These are phyloP conservation scores for Fagus crenata DNA, from an alignment of 306 rosid species.

Conservation along the genomic window DNA sequence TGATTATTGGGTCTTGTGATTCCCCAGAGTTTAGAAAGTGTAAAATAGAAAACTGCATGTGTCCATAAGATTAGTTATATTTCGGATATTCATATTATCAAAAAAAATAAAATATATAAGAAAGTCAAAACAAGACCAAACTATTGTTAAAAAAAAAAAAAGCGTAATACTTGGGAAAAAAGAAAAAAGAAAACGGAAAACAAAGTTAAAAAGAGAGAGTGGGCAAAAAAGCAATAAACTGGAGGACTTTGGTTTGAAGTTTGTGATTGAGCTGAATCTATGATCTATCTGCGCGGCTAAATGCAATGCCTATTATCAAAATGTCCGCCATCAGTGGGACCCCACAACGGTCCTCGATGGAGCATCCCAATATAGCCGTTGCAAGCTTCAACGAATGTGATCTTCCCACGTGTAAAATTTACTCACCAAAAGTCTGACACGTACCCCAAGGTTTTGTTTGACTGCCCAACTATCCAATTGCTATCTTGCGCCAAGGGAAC, in stretches of 20 bases:
- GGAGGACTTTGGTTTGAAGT: constrained; percentile 12
- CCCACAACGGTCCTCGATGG: constrained; percentile 19
- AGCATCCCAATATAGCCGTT: constrained; percentile 38
- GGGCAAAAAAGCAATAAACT: too few species aligned
- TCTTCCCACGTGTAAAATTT: constrained; percentile 18
- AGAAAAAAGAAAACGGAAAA: not conserved
- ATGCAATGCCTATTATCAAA: not conserved
- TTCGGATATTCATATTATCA: too few species aligned
- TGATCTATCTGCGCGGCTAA: not conserved
- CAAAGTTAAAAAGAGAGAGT: not conserved
- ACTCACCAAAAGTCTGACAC: constrained; percentile 29
- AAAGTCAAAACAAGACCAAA: too few species aligned
- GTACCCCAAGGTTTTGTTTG: constrained; percentile 44
- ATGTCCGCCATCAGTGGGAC: constrained; percentile 39
- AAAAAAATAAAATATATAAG: too few species aligned
- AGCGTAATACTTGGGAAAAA: not conserved
- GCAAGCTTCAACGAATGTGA: not conserved
- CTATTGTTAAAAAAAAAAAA: too few species aligned
- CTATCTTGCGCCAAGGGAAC: constrained; percentile 42
- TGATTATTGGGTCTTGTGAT: too few species aligned
- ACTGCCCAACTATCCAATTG: constrained; percentile 21
- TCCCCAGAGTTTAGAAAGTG: too few species aligned
- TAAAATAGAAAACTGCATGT: too few species aligned
- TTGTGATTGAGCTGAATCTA: not conserved
- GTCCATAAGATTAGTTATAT: too few species aligned